These are phyloP conservation scores for Ustilago tritici DNA, from an alignment of 1,284 basidiomycete genomes.

Conservation along the genomic window DNA sequence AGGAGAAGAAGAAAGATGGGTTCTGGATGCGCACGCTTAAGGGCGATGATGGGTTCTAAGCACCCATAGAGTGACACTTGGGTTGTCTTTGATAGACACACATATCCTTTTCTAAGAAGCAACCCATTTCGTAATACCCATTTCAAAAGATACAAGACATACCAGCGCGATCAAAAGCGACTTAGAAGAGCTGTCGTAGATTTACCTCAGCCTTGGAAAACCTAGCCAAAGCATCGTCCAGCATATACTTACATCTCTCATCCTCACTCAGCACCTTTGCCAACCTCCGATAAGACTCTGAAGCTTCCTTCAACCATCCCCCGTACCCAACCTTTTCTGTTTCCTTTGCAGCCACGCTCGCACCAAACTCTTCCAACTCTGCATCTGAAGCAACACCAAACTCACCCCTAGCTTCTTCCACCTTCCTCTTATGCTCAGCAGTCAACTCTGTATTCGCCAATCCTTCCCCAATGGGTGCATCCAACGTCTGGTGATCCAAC, in stretches of 20 bases:
- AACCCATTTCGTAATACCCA: slow-evolving; percentile 21
- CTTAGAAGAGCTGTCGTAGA: slow-evolving; percentile 19
- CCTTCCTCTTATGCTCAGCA: background rate
- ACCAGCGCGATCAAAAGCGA: background rate
- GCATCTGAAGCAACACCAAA: slow-evolving; percentile 9
- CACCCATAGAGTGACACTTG: background rate
- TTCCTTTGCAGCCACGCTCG: slow-evolving; percentile 10
- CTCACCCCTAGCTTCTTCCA: slow-evolving; percentile 7
- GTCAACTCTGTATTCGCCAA: slow-evolving; percentile 21
- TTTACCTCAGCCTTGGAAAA: slow-evolving; percentile 20
- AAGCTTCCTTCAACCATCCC: slow-evolving; percentile 24
- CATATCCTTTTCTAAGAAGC: background rate
- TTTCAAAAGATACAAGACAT: background rate
- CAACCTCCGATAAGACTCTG: slow-evolving; percentile 10
- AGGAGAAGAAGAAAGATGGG: slow-evolving; percentile 40
- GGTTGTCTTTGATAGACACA: background rate
- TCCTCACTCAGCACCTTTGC: slow-evolving; percentile 12
- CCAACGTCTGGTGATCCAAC: slow-evolving; percentile 28
- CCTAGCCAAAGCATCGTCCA: slow-evolving; percentile 25
- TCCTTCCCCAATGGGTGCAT: slow-evolving; percentile 20
- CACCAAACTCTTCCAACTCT: slow-evolving; percentile 21
- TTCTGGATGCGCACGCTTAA: slow-evolving; percentile 48
- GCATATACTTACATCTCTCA: slow-evolving; percentile 26
- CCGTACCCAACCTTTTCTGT: slow-evolving; percentile 18
- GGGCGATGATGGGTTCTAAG: slow-evolving; percentile 30